These are phyloP conservation scores for Fraxinus angustifolia DNA, from an alignment of 305 asterid species.

Conservation along the genomic window DNA sequence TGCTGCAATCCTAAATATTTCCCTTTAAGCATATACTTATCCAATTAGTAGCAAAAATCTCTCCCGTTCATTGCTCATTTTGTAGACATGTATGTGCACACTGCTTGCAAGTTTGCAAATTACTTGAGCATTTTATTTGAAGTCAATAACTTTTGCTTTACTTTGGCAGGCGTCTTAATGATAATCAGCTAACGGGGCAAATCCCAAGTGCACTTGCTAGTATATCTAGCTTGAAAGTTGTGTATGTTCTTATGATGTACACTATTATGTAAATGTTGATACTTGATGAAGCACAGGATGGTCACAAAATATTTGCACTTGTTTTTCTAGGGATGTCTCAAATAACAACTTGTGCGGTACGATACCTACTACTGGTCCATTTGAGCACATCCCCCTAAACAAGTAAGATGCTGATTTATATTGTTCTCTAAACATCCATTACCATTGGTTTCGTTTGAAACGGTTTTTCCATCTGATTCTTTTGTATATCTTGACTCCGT, in stretches of 20 bases:
- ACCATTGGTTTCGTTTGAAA: neutral
- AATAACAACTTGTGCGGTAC: conserved; percentile 82
- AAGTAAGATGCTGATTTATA: conserved; percentile 50
- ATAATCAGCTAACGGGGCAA: conserved; percentile 67
- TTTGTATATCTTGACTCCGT: conserved; percentile 5
- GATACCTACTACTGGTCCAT: conserved; percentile 79
- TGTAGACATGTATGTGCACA: neutral
- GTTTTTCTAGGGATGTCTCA: conserved; percentile 74
- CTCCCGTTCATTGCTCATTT: neutral
- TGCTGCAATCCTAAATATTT: neutral
- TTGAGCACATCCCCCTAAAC: conserved; percentile 82
- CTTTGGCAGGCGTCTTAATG: conserved; percentile 70
- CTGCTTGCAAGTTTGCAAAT: neutral
- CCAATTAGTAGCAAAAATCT: neutral
- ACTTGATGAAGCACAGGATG: conserved; percentile 2
- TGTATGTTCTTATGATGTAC: conserved; percentile 54
- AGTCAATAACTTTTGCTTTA: conserved; percentile 19
- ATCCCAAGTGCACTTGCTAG: conserved; percentile 62
- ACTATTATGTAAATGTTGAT: neutral
- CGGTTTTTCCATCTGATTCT: neutral
- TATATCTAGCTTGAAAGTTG: conserved; percentile 76
- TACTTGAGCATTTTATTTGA: conserved; percentile 5
- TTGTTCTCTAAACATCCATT: neutral
- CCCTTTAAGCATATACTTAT: neutral
- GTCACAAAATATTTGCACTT: conserved; percentile 16